Evolutionary conservation across 2,329 filamentous ascomycete species (phyloP).

Genomic region (Emmonsiellopsis sp.): DNA sequence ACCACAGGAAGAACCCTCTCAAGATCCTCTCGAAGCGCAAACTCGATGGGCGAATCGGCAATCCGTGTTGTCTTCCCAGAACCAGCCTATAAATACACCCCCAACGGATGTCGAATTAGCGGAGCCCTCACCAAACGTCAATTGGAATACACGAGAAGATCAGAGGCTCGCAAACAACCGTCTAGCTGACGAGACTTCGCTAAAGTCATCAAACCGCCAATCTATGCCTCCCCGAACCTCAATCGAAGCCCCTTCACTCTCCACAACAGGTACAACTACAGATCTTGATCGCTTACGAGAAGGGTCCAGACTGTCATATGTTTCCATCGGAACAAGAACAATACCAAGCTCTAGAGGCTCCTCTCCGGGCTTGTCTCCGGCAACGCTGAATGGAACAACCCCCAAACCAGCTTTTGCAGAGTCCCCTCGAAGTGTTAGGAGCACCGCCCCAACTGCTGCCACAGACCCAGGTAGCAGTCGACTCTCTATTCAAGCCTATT

Average conservation of each 20-base stretch:
- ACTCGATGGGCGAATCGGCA: not conserved
- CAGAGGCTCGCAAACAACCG: not conserved
- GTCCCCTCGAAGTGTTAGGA: conserved; percentile 2
- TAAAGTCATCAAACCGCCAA: conserved; percentile 12
- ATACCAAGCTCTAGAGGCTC: conserved; percentile 17
- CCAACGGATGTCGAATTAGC: not conserved
- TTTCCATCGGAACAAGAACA: conserved; percentile 16
- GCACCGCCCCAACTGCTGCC: not conserved
- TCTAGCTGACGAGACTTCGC: conserved; percentile 3
- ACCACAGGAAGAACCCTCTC: conserved; percentile 4
- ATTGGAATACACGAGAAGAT: not conserved
- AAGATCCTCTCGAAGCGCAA: conserved; percentile 2
- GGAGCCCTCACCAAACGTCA: not conserved
- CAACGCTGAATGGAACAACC: conserved; percentile 11
- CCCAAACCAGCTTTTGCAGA: conserved; percentile 2
- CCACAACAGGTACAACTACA: conserved; percentile 11
- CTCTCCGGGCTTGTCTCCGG: conserved; percentile 16
- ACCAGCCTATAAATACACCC: not conserved
- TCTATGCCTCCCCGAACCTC: conserved; percentile 12
- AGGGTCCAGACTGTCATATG: conserved; percentile 14
- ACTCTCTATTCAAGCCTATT: conserved; percentile 3
- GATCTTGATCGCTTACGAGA: conserved; percentile 15
- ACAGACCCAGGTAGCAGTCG: not conserved
- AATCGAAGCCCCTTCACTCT: conserved; percentile 14
- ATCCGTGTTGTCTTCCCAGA: not conserved